These are phyloP conservation scores for Microthlaspi erraticum DNA, from an alignment of 345 rosid species.

Conservation along the genomic window DNA sequence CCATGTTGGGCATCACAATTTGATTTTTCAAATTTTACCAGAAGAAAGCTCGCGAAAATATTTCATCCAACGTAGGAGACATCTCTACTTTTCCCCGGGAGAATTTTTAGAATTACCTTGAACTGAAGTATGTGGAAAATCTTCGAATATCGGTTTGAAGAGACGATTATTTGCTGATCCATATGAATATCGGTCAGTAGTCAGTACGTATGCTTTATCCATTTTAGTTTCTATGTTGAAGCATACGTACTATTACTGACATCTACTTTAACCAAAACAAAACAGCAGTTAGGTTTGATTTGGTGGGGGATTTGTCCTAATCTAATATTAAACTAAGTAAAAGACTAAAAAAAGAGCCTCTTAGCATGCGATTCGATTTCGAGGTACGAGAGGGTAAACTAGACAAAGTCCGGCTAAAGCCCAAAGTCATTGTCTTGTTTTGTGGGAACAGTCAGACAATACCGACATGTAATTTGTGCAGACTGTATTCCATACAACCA, in stretches of 20 bases:
- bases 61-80: too few relatives aligned
- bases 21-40: neutral
- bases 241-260: neutral
- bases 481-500: neutral
- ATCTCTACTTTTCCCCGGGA: too few relatives aligned
- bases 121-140: too few relatives aligned
- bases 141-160: too few relatives aligned
- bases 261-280: neutral
- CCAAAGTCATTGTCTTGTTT: neutral
- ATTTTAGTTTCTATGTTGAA: too few relatives aligned
- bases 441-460: neutral
- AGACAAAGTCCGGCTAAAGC: constrained; percentile 5
- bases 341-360: neutral
- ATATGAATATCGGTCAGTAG: too few relatives aligned
- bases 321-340: neutral
- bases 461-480: neutral
- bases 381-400: neutral
- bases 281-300: neutral
- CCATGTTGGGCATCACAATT: constrained; percentile 7
- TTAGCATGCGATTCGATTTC: neutral
- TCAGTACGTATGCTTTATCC: too few relatives aligned
- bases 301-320: neutral
- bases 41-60: too few relatives aligned
- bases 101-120: too few relatives aligned
- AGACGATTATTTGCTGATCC: too few relatives aligned